Evolutionary conservation across 2,329 filamentous ascomycete species (phyloP), one percentile per base, ranked within the genome.

Genomic region (Trichoderma sp.): DNA sequence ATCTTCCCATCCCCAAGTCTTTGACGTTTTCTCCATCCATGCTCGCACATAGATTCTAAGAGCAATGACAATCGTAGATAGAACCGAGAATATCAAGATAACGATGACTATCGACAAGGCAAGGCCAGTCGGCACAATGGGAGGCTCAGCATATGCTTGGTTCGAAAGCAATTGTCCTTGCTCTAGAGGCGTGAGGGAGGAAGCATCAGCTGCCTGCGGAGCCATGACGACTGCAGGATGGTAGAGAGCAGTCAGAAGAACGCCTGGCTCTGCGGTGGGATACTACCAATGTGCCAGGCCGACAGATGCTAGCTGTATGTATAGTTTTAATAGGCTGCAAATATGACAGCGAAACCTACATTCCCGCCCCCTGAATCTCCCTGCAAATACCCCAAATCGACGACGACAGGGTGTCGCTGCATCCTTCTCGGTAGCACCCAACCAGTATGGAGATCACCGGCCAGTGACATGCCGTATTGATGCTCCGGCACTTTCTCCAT

Each of bases 1-100:
- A 14, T 54, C 51, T 21, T 54, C 51, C 51, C 51, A 54, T 15
- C 51, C 51, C 51, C 51, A 54, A 15, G 51, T 54, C 21, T 30
- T 30, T 12, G n/a, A 30, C 17, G 51, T 39, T 5, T 39, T 54
- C 14, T 21, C 51, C 51, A 54, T 54, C 51, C 51, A 54, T 41
- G 51, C 51, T 12, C 51, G 51, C 14, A 54, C 51, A 54, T 41
- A 39, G 34, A 54, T 54, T n/a, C 51, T 54, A 0, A 54, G 19
- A 15, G 28, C 30, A 54, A 54, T 39, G 14, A 54, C 51, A 54
- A 54, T 6, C 0, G 51, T 54, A 1, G 51, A 54, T 7, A 54
- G 34, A 21, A 54, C 30, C 7, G 30, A 12, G 30, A 54, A 39
- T 19, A 54, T 21, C 12, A 54, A 34, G 34, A 54, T 39, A 2